Evolutionary conservation across 2,329 filamentous ascomycete species (phyloP).

Genomic region (Intubia oerlemansii): DNA sequence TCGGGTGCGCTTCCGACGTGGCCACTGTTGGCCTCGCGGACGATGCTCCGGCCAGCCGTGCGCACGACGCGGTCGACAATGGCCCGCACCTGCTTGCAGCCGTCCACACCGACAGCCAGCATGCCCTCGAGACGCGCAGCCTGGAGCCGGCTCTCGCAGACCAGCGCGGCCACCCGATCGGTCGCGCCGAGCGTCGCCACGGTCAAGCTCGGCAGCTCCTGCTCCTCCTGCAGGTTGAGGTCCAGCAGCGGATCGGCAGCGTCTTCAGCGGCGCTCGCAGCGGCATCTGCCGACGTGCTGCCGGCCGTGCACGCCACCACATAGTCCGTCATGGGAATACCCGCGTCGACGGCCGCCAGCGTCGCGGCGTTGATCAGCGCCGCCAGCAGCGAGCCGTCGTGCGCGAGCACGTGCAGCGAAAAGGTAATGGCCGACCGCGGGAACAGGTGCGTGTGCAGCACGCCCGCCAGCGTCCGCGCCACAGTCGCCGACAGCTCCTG

Average conservation of each 20-base stretch:
- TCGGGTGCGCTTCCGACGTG: background rate
- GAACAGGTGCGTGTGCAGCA: conserved; percentile 71
- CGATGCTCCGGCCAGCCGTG: conserved; percentile 42
- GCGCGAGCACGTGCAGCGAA: conserved; percentile 66
- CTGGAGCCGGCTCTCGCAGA: conserved; percentile 81
- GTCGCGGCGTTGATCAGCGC: conserved; percentile 82
- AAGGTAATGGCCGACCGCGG: conserved; percentile 71
- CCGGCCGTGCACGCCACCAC: conserved; percentile 76
- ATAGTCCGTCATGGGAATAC: conserved; percentile 87
- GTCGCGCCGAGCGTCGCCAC: conserved; percentile 57
- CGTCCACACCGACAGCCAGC: conserved; percentile 80
- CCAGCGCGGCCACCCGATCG: conserved; percentile 56
- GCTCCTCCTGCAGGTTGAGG: conserved; percentile 59
- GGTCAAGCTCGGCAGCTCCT: conserved; percentile 75
- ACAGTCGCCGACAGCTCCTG: conserved; percentile 67
- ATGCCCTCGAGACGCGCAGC: conserved; percentile 68
- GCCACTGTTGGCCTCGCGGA: conserved; percentile 22
- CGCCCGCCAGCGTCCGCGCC: conserved; percentile 51
- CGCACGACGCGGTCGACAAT: conserved; percentile 67
- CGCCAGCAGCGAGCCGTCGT: conserved; percentile 78
- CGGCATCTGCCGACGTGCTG: conserved; percentile 44
- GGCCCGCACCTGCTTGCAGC: conserved; percentile 65
- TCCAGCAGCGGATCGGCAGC: conserved; percentile 59
- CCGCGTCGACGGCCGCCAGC: conserved; percentile 80
- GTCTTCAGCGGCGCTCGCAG: conserved; percentile 43